A percentile compares a stretch with the other conserved stretches of the same genome.
phyloP scores from a whole-genome alignment of 176 grass and related monocot species.

The Zea luxurians region DNA sequence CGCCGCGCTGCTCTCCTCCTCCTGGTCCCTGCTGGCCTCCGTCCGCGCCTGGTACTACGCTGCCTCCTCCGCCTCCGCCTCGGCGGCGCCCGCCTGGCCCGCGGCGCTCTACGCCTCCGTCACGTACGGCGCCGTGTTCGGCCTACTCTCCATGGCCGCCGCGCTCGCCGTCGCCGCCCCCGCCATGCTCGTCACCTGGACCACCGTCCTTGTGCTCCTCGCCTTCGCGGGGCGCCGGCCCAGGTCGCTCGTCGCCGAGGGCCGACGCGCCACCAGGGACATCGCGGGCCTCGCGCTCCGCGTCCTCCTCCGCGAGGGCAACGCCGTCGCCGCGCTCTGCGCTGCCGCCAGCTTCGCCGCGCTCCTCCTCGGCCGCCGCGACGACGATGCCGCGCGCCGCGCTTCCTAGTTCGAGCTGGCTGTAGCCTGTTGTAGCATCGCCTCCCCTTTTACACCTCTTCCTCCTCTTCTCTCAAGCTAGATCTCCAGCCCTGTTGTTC shows the following conservation, averaged over 20 bases:
- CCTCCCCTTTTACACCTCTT: too few species aligned
- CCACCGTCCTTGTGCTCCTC: constrained; percentile 85
- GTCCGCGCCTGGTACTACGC: constrained; percentile 81
- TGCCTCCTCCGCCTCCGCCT: background rate
- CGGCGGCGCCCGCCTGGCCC: constrained; percentile 18
- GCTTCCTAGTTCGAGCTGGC: too few species aligned
- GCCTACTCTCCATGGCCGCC: constrained; percentile 74
- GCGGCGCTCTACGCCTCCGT: constrained; percentile 72
- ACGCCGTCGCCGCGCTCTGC: constrained; percentile 54
- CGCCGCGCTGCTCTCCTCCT: constrained; percentile 66
- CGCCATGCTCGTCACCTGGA: constrained; percentile 76
- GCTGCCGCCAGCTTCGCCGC: constrained; percentile 58
- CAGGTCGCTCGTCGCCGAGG: constrained; percentile 64
- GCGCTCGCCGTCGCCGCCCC: constrained; percentile 71
- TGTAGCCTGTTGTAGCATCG: background rate
- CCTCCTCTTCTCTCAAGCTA: background rate
- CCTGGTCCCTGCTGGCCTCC: constrained; percentile 60
- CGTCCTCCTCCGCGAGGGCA: constrained; percentile 65
- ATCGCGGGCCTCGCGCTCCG: constrained; percentile 59
- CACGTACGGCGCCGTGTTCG: constrained; percentile 81
- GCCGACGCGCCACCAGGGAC: constrained; percentile 54
- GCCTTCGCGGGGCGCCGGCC: constrained; percentile 60
- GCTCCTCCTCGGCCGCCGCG: constrained; percentile 19
- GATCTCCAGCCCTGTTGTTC: background rate
- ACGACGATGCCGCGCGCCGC: background rate